Evolutionary conservation across 2,329 filamentous ascomycete species (phyloP).

Genomic region (Phoma herbarum): DNA sequence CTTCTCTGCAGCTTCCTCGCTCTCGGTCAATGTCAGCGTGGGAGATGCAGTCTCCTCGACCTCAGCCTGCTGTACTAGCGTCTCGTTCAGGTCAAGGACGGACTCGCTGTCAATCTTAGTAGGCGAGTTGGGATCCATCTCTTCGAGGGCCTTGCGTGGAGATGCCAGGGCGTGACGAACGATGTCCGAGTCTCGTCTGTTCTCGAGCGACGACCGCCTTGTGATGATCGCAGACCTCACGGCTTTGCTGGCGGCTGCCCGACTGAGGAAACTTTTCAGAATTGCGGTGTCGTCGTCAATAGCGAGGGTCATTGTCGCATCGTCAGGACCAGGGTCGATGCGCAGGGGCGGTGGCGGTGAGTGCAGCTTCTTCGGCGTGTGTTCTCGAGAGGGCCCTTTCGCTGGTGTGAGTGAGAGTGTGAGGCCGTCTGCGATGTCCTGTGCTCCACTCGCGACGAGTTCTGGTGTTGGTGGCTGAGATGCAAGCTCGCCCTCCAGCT

Average conservation of each 20-base stretch:
- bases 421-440: slow-evolving; percentile 46
- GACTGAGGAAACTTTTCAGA: slow-evolving; percentile 59
- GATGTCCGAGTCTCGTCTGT: slow-evolving; percentile 58
- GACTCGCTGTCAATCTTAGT: slow-evolving; percentile 48
- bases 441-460: not conserved
- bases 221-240: slow-evolving; percentile 46
- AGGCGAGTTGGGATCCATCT: slow-evolving; percentile 60
- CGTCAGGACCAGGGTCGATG: slow-evolving; percentile 35
- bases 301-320: slow-evolving; percentile 44
- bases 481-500: slow-evolving; percentile 14
- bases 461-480: slow-evolving; percentile 13
- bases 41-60: slow-evolving; percentile 31
- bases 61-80: slow-evolving; percentile 35
- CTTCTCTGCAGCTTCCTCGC: slow-evolving; percentile 29
- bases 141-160: slow-evolving; percentile 55
- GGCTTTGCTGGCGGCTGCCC: slow-evolving; percentile 58
- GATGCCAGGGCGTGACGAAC: slow-evolving; percentile 58
- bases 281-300: slow-evolving; percentile 59
- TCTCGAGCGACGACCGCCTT: slow-evolving; percentile 55
- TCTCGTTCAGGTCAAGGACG: slow-evolving; percentile 44
- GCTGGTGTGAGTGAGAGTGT: slow-evolving; percentile 35
- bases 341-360: slow-evolving; percentile 43
- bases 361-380: slow-evolving; percentile 36
- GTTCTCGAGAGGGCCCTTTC: slow-evolving; percentile 21
- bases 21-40: slow-evolving; percentile 19